Evolutionary conservation across 805 yeast species (phyloP), one percentile per base, ranked within the genome.

Genomic region (Millerago galiae): DNA sequence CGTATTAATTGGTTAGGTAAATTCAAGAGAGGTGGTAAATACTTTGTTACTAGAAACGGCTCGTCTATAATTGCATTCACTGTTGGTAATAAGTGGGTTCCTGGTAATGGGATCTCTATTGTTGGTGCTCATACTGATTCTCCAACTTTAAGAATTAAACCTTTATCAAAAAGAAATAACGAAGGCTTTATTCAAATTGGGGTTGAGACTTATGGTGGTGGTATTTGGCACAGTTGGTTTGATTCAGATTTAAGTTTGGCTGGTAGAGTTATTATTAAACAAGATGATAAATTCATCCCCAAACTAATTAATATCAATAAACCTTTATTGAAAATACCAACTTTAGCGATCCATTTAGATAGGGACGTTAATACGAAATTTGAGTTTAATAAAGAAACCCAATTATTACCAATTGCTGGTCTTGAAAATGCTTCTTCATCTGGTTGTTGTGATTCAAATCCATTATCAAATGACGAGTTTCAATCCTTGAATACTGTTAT

Each of bases 41-140:
- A 88, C 61, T 89, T 72, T 58, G 90, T 90, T 40, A 89, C 96
- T 8, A 75, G 99, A 61, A 93, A 93, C 60, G 85, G 79, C 17
- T 86, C 96, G 3, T 86, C 96, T 1, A 69, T 91, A 21, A 80
- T 91, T 50, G 96, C 96, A 1, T 90, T 91, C 63, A 75, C 81
- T 2, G 81, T 88, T 15, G 96, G 96, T 30, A 72, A 72, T 2
- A 58, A 77, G 37, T 86, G 84, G 79, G 55, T 44, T 3, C 80
- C 84, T 3, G 96, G 95, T 10, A 79, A 82, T 48, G 91, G 95
- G 9, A 71, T 89, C 47, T 78, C 97, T 5, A 81, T 93, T 41
- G 83, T 90, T 29, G 99, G 98, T 14, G 96, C 96, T 2, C 99
- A 91, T 63, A 90, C 97, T 0, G 99, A 91, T 62, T 85, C 95